phyloP scores from a whole-genome alignment of 2,329 filamentous ascomycete genomes.

The Alternaria burnsii region DNA sequence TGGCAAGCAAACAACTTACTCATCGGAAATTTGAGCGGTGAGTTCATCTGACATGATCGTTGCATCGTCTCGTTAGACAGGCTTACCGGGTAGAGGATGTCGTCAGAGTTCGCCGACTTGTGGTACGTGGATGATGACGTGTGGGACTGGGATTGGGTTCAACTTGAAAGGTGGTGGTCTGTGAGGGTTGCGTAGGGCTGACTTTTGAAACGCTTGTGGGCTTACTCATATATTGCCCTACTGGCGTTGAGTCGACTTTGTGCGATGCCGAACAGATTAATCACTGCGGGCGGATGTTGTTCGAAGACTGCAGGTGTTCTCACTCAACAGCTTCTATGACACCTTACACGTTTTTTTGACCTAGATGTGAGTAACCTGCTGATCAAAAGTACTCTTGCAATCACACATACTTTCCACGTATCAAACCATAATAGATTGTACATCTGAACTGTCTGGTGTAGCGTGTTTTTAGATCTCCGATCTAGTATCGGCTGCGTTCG shows the following conservation, averaged over 20 bases:
- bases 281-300: background rate
- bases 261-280: background rate
- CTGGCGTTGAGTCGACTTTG: background rate
- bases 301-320: background rate
- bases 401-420: background rate
- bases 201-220: background rate
- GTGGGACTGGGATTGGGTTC: background rate
- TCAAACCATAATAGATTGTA: no score
- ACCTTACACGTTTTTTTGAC: background rate
- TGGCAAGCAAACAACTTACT: background rate
- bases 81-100: background rate
- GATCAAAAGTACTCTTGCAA: background rate
- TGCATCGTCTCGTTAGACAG: background rate
- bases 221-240: background rate
- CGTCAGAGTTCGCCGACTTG: background rate
- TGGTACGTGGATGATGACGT: background rate
- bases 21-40: background rate
- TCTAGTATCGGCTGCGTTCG: background rate
- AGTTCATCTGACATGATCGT: background rate
- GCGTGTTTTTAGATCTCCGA: background rate
- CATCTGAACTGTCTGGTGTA: background rate
- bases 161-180: background rate
- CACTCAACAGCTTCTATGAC: background rate
- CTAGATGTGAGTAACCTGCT: background rate
- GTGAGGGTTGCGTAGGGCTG: background rate